Evolutionary conservation across 2,329 filamentous ascomycete genomes (phyloP), one percentile per base, ranked within the genome.

Genomic region (Grosmannia penicillata): DNA sequence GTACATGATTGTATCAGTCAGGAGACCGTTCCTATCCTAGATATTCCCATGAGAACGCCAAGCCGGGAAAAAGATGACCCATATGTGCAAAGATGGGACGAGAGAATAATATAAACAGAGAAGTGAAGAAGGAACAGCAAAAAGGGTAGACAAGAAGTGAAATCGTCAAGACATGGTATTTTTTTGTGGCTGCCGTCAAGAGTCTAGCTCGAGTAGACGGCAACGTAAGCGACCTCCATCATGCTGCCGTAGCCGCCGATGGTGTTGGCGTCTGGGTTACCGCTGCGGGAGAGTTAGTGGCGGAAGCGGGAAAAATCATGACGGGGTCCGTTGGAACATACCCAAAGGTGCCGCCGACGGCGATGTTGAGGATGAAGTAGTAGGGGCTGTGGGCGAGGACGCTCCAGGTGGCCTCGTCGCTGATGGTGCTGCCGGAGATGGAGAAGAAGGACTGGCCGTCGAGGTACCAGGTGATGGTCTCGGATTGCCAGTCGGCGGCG

Each of bases 281-380:
- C 68, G 61, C 66, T 48, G 23, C 1, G 14, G 9, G 6, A n/a
- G 18, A n/a, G 7, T 30, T 33, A 19, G 14, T 24, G 34, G 36
- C n/a, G n/a, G n/a, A n/a, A n/a, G n/a, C n/a, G n/a, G n/a, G 8
- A 9, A 22, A 6, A n/a, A 28, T n/a, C n/a, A n/a, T n/a, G n/a
- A n/a, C n/a, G n/a, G n/a, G n/a, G n/a, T n/a, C n/a, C n/a, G n/a
- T n/a, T n/a, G n/a, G 28, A 25, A 61, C 66, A 51, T 56, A 66
- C 67, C 46, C 26, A 25, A 62, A 66, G 42, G 55, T 53, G 28
- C 68, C 68, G 15, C 68, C 68, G 28, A 72, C 60, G 37, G 68
- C 68, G 6, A 72, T 56, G 42, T 72, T 72, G 33, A 72, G 53
- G 37, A 72, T 60, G 34, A 71, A 50, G 47, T 60, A 68, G 40